Base-by-base conservation (phyloP, 345 rosid species). In the Euphorbia lathyris region DNA sequence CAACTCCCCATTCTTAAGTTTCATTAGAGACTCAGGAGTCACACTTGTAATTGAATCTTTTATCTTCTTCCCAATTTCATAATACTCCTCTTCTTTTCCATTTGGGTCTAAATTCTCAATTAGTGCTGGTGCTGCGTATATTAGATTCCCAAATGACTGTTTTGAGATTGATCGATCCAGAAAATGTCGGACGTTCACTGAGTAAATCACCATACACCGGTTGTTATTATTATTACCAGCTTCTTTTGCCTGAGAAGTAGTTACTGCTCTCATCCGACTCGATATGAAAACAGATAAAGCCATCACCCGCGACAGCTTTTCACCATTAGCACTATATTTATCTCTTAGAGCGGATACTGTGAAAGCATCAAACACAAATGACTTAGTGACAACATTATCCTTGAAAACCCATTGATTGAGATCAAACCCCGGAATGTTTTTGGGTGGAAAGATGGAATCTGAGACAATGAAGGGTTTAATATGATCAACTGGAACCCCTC, bases 361-460 rank as follows among this genome's bases (percentile, higher is more conserved):
- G 20, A 79, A 57, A 9, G 75, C 72, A 10, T 59, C 72, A 16
- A 88, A 84, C 40, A 80, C n/a, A n/a, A n/a, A n/a, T n/a, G n/a
- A n/a, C n/a, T n/a, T n/a, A n/a, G n/a, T n/a, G n/a, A n/a, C n/a
- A n/a, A n/a, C n/a, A n/a, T n/a, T n/a, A n/a, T n/a, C n/a, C n/a
- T n/a, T n/a, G n/a, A n/a, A n/a, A n/a, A n/a, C n/a, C n/a, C n/a
- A n/a, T n/a, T n/a, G n/a, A n/a, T n/a, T n/a, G n/a, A n/a, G n/a
- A n/a, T n/a, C n/a, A n/a, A n/a, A n/a, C n/a, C n/a, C n/a, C n/a
- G n/a, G n/a, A n/a, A n/a, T n/a, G n/a, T n/a, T n/a, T n/a, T n/a
- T n/a, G n/a, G n/a, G n/a, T n/a, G n/a, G n/a, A n/a, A n/a, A n/a
- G n/a, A n/a, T n/a, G n/a, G n/a, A n/a, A n/a, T n/a, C n/a, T n/a